Conservation (phyloP, 768 basidiomycete genomes). For the Auriculariales sp. region DNA sequence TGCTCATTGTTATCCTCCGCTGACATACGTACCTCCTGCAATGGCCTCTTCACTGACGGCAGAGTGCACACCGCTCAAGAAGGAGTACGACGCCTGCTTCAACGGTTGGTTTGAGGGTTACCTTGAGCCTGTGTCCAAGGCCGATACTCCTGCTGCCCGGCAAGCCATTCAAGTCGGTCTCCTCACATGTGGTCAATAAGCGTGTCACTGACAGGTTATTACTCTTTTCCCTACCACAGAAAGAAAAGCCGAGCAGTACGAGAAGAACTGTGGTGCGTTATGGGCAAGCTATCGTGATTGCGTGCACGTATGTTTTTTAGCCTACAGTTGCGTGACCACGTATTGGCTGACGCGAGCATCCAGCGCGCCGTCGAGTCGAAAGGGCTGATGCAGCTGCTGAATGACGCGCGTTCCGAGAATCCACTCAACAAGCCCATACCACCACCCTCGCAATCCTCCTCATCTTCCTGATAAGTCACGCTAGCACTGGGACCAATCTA, state of each 20-base stretch:
- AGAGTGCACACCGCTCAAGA: conserved; percentile 83
- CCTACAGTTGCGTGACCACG: background rate
- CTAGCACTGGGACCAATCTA: no score
- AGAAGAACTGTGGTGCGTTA: conserved; percentile 66
- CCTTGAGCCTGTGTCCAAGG: conserved; percentile 59
- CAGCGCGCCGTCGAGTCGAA: conserved; percentile 72
- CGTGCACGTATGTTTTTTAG: conserved; percentile 47
- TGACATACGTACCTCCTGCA: no score
- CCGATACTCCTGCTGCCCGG: conserved; percentile 27
- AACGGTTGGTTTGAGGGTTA: conserved; percentile 98
- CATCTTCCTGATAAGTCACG: no score
- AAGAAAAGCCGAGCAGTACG: conserved; percentile 74
- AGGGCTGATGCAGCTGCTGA: conserved; percentile 58
- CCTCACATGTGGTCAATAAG: no score
- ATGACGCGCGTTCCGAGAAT: conserved; percentile 70
- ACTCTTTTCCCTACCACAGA: no score
- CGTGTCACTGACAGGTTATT: no score
- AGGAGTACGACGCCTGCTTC: conserved; percentile 86
- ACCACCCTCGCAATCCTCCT: no score
- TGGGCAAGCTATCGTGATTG: conserved; percentile 75
- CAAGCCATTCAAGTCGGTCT: no score
- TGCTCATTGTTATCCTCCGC: no score
- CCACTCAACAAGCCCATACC: conserved; percentile 41
- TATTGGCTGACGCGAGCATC: background rate
- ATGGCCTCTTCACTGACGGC: conserved; percentile 75